These are phyloP conservation scores for Melocanna baccifera DNA, from an alignment of 176 grass and related monocot genomes.

Conservation along the genomic window DNA sequence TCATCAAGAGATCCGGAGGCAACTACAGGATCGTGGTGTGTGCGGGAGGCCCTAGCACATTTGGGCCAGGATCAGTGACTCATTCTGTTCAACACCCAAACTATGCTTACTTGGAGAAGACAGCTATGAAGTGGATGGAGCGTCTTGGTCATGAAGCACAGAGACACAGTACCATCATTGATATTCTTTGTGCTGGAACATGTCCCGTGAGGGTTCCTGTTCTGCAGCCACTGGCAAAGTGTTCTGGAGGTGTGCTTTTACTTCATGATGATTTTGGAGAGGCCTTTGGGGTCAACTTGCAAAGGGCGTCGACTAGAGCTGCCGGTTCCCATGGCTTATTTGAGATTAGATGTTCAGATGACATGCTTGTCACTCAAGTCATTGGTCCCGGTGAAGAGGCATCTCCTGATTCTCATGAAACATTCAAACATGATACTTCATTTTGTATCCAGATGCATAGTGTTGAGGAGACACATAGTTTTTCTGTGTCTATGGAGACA, in stretches of 20 bases:
- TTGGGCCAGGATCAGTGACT: constrained; percentile 88
- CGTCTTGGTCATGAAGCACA: constrained; percentile 80
- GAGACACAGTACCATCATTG: constrained; percentile 65
- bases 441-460: constrained; percentile 93
- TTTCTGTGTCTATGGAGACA: constrained; percentile 89
- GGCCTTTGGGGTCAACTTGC: constrained; percentile 96
- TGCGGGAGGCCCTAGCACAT: constrained; percentile 77
- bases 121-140: constrained; percentile 86
- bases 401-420: constrained; percentile 82
- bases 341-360: constrained; percentile 91
- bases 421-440: constrained; percentile 85
- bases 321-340: constrained; percentile 86
- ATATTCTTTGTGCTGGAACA: constrained; percentile 91
- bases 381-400: constrained; percentile 97
- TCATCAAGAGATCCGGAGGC: constrained; percentile 90
- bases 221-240: constrained; percentile 83
- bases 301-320: constrained; percentile 78
- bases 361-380: constrained; percentile 90
- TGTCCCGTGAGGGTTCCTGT: constrained; percentile 85
- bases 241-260: constrained; percentile 88
- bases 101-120: constrained; percentile 96
- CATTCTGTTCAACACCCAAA: constrained; percentile 81
- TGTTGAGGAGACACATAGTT: constrained; percentile 86
- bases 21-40: constrained; percentile 96
- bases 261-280: constrained; percentile 99